Conservation (phyloP, 2,329 filamentous ascomycete species). For the Rasamsonia emersonii region DNA sequence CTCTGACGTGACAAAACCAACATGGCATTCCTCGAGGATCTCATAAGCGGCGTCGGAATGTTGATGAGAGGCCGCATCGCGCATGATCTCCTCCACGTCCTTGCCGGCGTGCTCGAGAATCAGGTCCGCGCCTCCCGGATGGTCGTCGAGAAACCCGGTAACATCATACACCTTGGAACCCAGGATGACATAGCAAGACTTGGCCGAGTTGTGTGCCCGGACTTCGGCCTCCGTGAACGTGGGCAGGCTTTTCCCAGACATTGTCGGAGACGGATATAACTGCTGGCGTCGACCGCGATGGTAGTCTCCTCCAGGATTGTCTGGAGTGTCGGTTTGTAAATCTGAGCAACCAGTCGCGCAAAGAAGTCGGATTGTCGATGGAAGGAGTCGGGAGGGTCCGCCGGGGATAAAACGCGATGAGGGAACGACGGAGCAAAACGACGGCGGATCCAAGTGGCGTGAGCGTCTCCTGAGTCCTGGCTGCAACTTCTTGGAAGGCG, state of each 20-base stretch:
- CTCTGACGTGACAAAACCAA: slow-evolving; percentile 67
- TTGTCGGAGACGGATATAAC: slow-evolving; percentile 41
- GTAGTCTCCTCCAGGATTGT: too few relatives aligned
- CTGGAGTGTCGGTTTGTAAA: too few relatives aligned
- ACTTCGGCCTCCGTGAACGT: slow-evolving; percentile 76
- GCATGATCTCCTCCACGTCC: slow-evolving; percentile 73
- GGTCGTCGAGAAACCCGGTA: slow-evolving; percentile 79
- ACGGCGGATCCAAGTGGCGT: too few relatives aligned
- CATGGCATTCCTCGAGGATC: slow-evolving; percentile 74
- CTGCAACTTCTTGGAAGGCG: too few relatives aligned
- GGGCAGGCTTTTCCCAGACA: slow-evolving; percentile 75
- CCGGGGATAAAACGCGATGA: too few relatives aligned
- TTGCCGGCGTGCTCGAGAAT: slow-evolving; percentile 85
- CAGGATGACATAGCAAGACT: slow-evolving; percentile 89
- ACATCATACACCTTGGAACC: slow-evolving; percentile 90
- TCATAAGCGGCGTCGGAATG: slow-evolving; percentile 96
- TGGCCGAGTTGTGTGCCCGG: slow-evolving; percentile 64
- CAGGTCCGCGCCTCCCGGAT: slow-evolving; percentile 82
- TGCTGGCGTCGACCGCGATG: too few relatives aligned
- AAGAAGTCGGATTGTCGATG: too few relatives aligned
- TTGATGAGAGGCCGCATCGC: slow-evolving; percentile 70
- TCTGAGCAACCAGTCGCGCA: too few relatives aligned
- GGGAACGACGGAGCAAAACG: too few relatives aligned
- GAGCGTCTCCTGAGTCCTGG: too few relatives aligned
- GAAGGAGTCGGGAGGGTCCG: too few relatives aligned